Conservation (phyloP, 2,329 filamentous ascomycete species). For the Neopestalotiopsis rosae region DNA sequence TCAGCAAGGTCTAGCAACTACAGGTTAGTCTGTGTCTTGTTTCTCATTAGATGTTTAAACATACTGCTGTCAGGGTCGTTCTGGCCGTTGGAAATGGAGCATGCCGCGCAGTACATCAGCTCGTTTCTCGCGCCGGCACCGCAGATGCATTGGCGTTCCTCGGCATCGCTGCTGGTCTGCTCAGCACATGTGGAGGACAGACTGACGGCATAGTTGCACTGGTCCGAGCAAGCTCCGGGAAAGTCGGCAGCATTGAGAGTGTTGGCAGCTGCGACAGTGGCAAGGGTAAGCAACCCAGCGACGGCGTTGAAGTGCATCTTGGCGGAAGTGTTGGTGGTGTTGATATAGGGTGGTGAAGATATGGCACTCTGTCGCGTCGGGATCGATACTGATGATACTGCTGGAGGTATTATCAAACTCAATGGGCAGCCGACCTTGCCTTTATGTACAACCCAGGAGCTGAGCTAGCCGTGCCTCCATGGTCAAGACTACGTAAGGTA, state of each 20-base stretch:
- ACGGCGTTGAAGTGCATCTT: conserved; percentile 18
- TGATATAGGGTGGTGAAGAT: neutral
- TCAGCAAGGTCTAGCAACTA: conserved; percentile 4
- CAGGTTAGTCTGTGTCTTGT: neutral
- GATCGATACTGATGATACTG: neutral
- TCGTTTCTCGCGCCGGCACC: conserved; percentile 15
- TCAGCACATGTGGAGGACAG: conserved; percentile 8
- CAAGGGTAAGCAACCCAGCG: conserved; percentile 8
- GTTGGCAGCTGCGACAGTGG: conserved; percentile 6
- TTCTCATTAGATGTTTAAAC: neutral
- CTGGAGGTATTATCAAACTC: neutral
- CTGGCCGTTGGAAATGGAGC: conserved; percentile 17
- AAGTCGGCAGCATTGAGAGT: conserved; percentile 17
- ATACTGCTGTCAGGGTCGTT: conserved; percentile 17
- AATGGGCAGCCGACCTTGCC: neutral
- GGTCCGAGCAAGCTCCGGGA: conserved; percentile 7
- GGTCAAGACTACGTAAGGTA: neutral
- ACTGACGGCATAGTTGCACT: conserved; percentile 17
- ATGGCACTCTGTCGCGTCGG: neutral
- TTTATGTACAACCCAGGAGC: conserved; percentile 10
- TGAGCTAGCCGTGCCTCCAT: neutral
- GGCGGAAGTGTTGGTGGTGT: neutral
- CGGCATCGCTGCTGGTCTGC: conserved; percentile 6
- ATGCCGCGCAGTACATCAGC: conserved; percentile 19
- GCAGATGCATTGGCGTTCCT: conserved; percentile 18